Evolutionary conservation across 164 flowering plant genomes (phyloP).

Genomic region (Liquidambar formosana): DNA sequence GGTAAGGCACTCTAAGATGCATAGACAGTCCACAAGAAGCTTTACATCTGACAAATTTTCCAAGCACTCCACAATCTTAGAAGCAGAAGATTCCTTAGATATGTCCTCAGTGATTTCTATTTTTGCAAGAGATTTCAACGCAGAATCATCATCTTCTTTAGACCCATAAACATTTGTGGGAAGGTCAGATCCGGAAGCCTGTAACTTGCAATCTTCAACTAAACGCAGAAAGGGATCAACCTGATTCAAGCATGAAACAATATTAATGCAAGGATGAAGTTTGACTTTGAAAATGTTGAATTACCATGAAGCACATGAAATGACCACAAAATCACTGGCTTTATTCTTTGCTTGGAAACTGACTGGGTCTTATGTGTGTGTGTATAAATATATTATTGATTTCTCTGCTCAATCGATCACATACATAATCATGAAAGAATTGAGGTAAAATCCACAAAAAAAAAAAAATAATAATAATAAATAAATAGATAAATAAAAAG

Average conservation of each 20-base stretch:
- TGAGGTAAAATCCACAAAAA: no score
- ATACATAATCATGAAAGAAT: no score
- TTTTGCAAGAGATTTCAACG: conserved; percentile 59
- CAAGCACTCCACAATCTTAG: conserved; percentile 63
- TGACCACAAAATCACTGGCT: background rate
- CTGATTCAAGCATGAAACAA: conserved; percentile 39
- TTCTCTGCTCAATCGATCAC: no score
- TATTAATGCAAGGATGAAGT: no score
- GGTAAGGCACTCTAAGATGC: background rate
- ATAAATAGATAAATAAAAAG: no score
- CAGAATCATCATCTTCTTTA: conserved; percentile 70
- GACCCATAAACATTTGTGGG: conserved; percentile 53
- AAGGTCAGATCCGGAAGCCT: conserved; percentile 41
- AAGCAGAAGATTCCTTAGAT: conserved; percentile 55
- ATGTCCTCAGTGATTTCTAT: conserved; percentile 44
- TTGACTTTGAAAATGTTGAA: no score
- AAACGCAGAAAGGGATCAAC: conserved; percentile 79
- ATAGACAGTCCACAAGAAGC: conserved; percentile 2
- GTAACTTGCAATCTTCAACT: conserved; percentile 68
- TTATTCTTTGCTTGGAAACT: no score
- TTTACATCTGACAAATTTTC: conserved; percentile 56
- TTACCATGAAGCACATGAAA: background rate
- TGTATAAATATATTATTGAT: no score
- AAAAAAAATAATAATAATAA: no score
- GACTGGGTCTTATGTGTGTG: no score